A percentile compares a stretch with the other conserved stretches of the same genome.
These are phyloP conservation scores for Alternaria sp. DNA, from an alignment of 2,329 filamentous ascomycete species.

Conservation along the genomic window DNA sequence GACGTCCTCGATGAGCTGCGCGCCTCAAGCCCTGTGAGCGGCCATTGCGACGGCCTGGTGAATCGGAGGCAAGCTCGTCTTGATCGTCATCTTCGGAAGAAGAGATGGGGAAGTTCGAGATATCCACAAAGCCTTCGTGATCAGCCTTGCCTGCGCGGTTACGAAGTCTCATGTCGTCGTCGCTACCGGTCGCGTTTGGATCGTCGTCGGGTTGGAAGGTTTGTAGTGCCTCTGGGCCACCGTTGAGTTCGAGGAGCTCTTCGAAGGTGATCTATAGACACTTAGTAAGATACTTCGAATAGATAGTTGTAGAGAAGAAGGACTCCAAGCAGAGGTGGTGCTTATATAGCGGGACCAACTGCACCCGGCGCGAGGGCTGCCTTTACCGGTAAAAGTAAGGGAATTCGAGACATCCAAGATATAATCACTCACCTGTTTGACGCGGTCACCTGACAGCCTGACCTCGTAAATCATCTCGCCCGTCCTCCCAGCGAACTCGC, in stretches of 20 bases:
- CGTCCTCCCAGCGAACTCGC: constrained; percentile 38
- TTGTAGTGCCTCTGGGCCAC: constrained; percentile 56
- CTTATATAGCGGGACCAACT: not conserved
- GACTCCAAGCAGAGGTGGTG: not conserved
- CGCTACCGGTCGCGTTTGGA: constrained; percentile 18
- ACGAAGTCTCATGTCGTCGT: constrained; percentile 36
- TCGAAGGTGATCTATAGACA: constrained; percentile 53
- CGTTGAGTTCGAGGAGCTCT: constrained; percentile 53
- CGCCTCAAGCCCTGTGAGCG: constrained; percentile 17
- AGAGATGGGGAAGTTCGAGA: constrained; percentile 35
- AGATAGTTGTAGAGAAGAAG: not conserved
- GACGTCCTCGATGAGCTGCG: constrained; percentile 7
- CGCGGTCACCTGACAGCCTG: constrained; percentile 49
- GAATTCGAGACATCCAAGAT: not conserved
- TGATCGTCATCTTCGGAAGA: constrained; percentile 40
- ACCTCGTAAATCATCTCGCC: constrained; percentile 51
- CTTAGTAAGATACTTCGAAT: not conserved
- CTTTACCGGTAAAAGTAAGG: constrained; percentile 3
- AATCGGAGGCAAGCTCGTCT: constrained; percentile 17
- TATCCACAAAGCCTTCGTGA: constrained; percentile 36
- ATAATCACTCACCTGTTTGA: constrained; percentile 50
- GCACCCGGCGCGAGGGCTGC: not conserved
- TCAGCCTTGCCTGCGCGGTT: constrained; percentile 17
- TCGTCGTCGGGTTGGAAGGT: constrained; percentile 45
- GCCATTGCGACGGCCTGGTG: constrained; percentile 21